phyloP scores from a whole-genome alignment of 768 basidiomycete genomes.

The Imleria badia region DNA sequence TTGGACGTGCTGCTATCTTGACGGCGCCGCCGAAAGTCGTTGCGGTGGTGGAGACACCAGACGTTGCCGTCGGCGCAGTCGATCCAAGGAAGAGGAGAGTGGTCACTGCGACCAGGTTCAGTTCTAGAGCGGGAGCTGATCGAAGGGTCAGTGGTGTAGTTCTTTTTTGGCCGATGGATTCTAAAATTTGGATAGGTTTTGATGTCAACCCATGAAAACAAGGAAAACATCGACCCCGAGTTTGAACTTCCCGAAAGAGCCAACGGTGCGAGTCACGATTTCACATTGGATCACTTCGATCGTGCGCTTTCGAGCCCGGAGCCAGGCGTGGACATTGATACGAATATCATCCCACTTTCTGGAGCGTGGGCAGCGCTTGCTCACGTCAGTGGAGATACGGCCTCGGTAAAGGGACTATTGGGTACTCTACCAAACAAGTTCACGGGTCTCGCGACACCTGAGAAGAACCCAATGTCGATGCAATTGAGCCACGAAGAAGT shows the following conservation, averaged over 20 bases:
- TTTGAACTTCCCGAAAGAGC: slow-evolving; percentile 25
- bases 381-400: slow-evolving; percentile 31
- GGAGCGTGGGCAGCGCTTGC: slow-evolving; percentile 80
- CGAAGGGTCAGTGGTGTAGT: slow-evolving; percentile 56
- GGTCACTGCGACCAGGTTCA: slow-evolving; percentile 86
- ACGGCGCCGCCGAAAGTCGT: slow-evolving; percentile 84
- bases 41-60: slow-evolving; percentile 82
- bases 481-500: slow-evolving; percentile 89
- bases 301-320: slow-evolving; percentile 19
- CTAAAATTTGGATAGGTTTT: slow-evolving; percentile 53
- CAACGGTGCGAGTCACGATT: background rate
- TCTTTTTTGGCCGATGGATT: background rate
- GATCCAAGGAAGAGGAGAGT: slow-evolving; percentile 82
- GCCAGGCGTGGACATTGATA: slow-evolving; percentile 59
- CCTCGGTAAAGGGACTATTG: slow-evolving; percentile 52
- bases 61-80: slow-evolving; percentile 86
- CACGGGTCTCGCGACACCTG: slow-evolving; percentile 76
- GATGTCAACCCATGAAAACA: slow-evolving; percentile 78
- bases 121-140: slow-evolving; percentile 78
- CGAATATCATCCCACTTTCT: slow-evolving; percentile 60
- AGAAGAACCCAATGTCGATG: slow-evolving; percentile 95
- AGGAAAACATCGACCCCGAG: slow-evolving; percentile 29
- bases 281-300: slow-evolving; percentile 10
- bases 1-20: slow-evolving; percentile 71
- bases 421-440: slow-evolving; percentile 69